phyloP scores from a whole-genome alignment of 2,329 filamentous ascomycete species.

The Remersonia thermophila region DNA sequence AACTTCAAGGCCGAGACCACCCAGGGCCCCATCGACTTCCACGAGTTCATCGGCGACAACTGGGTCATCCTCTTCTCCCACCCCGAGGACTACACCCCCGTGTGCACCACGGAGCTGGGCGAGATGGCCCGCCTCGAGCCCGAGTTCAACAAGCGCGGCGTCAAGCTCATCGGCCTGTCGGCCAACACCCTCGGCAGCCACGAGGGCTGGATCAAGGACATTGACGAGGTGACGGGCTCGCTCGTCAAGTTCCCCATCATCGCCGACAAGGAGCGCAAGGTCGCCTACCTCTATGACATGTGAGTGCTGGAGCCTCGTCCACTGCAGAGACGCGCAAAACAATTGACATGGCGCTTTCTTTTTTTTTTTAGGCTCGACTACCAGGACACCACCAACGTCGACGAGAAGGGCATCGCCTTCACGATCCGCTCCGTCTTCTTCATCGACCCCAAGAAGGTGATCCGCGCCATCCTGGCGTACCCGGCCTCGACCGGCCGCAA shows the following conservation, averaged over 20 bases:
- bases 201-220: slow-evolving; percentile 83
- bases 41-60: slow-evolving; percentile 65
- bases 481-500: slow-evolving; percentile 82
- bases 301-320: too few species aligned
- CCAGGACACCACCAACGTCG: slow-evolving; percentile 71
- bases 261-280: slow-evolving; percentile 64
- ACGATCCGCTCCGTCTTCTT: slow-evolving; percentile 92
- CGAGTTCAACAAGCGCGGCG: slow-evolving; percentile 75
- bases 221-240: slow-evolving; percentile 63
- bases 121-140: slow-evolving; percentile 81
- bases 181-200: slow-evolving; percentile 80
- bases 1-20: slow-evolving; percentile 80
- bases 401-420: slow-evolving; percentile 74
- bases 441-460: slow-evolving; percentile 88
- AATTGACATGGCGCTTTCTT: neutral
- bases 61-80: slow-evolving; percentile 80
- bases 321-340: neutral
- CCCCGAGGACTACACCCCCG: slow-evolving; percentile 83
- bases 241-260: slow-evolving; percentile 68
- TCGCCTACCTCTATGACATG: slow-evolving; percentile 71
- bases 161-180: slow-evolving; percentile 83
- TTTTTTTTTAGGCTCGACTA: slow-evolving; percentile 49
- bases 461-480: slow-evolving; percentile 85
- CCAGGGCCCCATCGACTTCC: slow-evolving; percentile 66
- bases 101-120: slow-evolving; percentile 91